phyloP scores from a whole-genome alignment of 1,284 basidiomycete genomes.

The Boletus calvinii region DNA sequence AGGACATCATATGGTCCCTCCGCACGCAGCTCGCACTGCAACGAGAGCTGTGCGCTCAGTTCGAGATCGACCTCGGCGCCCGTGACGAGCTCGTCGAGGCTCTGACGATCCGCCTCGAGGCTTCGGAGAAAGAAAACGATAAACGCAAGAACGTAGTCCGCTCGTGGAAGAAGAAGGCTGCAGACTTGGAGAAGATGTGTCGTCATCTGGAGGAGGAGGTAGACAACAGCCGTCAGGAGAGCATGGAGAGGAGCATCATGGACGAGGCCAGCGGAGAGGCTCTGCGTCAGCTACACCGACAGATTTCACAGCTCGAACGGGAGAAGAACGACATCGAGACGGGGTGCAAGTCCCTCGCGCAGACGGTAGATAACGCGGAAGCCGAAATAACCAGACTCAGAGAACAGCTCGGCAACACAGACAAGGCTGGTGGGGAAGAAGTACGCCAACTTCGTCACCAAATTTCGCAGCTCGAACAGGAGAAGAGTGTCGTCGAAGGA shows the following conservation, averaged over 20 bases:
- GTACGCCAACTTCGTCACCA: constrained; percentile 59
- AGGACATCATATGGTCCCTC: constrained; percentile 65
- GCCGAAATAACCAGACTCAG: constrained; percentile 44
- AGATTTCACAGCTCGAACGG: constrained; percentile 24
- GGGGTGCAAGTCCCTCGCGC: constrained; percentile 13
- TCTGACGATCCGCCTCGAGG: constrained; percentile 52
- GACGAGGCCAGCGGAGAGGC: constrained; percentile 75
- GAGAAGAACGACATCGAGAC: constrained; percentile 18
- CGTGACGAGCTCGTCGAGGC: constrained; percentile 66
- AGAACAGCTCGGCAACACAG: constrained; percentile 42
- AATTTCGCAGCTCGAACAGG: constrained; percentile 59
- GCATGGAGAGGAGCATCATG: constrained; percentile 70
- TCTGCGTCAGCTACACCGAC: constrained; percentile 59
- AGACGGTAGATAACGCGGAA: constrained; percentile 29
- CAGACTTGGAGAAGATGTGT: constrained; percentile 64
- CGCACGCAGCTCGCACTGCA: constrained; percentile 70
- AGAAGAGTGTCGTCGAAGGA: constrained; percentile 42
- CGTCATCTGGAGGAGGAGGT: constrained; percentile 66
- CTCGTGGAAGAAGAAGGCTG: constrained; percentile 70
- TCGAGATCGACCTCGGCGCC: constrained; percentile 66
- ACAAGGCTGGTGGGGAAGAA: constrained; percentile 66
- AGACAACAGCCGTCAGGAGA: constrained; percentile 63
- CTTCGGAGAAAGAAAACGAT: constrained; percentile 57
- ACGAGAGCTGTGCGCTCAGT: constrained; percentile 68
- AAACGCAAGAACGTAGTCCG: constrained; percentile 53